Percentiles rank a stretch among this genome's conserved stretches.
These are phyloP conservation scores for Euryodendron excelsum DNA, from an alignment of 148 eudicot species.

Conservation along the genomic window DNA sequence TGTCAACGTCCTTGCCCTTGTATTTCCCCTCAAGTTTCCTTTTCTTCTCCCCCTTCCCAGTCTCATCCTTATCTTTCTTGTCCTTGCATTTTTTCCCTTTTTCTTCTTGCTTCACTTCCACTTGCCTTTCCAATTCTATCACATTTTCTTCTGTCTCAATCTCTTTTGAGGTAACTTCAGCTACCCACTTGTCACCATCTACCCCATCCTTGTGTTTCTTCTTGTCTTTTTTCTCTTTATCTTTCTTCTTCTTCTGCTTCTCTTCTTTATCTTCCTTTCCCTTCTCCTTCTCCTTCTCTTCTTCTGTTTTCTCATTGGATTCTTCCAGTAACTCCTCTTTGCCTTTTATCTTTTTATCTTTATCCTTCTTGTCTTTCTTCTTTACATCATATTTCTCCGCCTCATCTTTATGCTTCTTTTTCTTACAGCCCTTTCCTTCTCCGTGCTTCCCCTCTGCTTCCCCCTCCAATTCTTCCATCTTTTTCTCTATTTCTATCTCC, in stretches of 20 bases:
- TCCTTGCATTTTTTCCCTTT: conserved; percentile 26
- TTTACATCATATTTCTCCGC: conserved; percentile 11
- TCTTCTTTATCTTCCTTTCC: not conserved
- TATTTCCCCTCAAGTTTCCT: conserved; percentile 17
- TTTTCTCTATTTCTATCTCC: conserved; percentile 28
- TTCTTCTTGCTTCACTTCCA: conserved; percentile 24
- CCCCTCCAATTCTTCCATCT: conserved; percentile 13
- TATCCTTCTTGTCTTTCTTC: conserved; percentile 15
- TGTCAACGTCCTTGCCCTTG: conserved; percentile 46
- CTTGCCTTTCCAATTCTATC: conserved; percentile 14
- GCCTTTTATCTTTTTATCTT: not conserved
- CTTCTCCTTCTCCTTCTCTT: not conserved
- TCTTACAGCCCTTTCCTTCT: conserved; percentile 12
- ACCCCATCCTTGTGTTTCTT: conserved; percentile 24
- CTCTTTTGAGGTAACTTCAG: conserved; percentile 19
- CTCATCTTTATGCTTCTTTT: conserved; percentile 12
- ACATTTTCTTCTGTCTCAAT: conserved; percentile 21
- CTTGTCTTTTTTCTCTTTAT: conserved; percentile 14
- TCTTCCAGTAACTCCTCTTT: conserved; percentile 8
- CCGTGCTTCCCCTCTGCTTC: conserved; percentile 11
- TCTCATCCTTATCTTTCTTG: conserved; percentile 40
- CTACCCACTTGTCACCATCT: conserved; percentile 15
- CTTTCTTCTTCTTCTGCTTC: conserved; percentile 12
- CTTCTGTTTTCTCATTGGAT: conserved; percentile 10
- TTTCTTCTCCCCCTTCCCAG: conserved; percentile 41